phyloP scores from a whole-genome alignment of 306 rosid species.

The Datisca glomerata region DNA sequence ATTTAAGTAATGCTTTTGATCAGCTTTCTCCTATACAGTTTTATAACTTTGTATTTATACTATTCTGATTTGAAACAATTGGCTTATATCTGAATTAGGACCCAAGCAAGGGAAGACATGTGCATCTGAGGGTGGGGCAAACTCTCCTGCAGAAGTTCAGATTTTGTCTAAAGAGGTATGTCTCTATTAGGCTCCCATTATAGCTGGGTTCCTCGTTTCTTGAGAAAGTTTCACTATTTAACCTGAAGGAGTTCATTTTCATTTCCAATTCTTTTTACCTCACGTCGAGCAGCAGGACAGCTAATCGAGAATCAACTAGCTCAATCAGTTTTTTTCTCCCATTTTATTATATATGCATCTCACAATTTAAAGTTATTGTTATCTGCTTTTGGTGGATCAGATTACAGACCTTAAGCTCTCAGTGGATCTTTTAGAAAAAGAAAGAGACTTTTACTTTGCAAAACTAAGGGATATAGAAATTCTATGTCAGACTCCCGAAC shows the following conservation, averaged over 20 bases:
- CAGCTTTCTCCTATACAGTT: background rate
- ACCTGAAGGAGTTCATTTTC: background rate
- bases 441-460: constrained; percentile 91
- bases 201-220: constrained; percentile 8
- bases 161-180: constrained; percentile 77
- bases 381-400: constrained; percentile 25
- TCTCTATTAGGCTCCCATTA: constrained; percentile 6
- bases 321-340: constrained; percentile 1
- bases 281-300: too few species aligned
- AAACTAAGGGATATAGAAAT: constrained; percentile 90
- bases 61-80: background rate
- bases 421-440: constrained; percentile 86
- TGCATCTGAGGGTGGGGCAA: constrained; percentile 27
- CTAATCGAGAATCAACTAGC: too few species aligned
- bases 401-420: constrained; percentile 75
- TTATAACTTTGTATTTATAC: background rate
- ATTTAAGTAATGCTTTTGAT: constrained; percentile 19
- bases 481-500: constrained; percentile 67
- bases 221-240: background rate
- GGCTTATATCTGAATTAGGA: constrained; percentile 24
- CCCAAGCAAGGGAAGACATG: constrained; percentile 46
- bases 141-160: constrained; percentile 46
- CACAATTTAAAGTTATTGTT: background rate
- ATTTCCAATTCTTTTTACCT: background rate
- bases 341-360: background rate